Percentiles rank a stretch among this genome's conserved stretches.
These are phyloP conservation scores for Gliomastix tumulicola DNA, from an alignment of 2,329 filamentous ascomycete genomes.

Conservation along the genomic window DNA sequence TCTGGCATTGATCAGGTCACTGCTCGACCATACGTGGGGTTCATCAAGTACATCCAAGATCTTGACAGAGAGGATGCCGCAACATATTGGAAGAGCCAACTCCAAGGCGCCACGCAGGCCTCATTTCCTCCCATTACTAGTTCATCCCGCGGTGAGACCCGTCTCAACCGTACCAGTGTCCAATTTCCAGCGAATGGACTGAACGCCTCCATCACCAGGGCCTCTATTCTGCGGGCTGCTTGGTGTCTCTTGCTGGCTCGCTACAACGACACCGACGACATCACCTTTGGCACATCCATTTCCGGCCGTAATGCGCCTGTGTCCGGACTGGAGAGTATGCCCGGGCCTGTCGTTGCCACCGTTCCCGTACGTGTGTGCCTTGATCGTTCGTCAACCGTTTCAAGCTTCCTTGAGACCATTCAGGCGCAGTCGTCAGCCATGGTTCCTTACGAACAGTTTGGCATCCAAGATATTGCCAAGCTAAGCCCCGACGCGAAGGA, in stretches of 20 bases:
- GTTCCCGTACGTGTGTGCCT: conserved; percentile 7
- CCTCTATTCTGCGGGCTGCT: conserved; percentile 7
- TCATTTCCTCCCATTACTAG: background rate
- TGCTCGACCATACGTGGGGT: conserved; percentile 24
- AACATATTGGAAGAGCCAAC: conserved; percentile 7
- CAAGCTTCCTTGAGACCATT: conserved; percentile 4
- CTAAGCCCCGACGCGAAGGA: conserved; percentile 4
- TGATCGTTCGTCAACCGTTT: conserved; percentile 3
- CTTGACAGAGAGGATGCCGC: conserved; percentile 7
- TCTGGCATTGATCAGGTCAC: background rate
- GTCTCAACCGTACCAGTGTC: too few relatives aligned
- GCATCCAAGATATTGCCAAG: conserved; percentile 10
- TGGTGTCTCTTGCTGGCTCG: conserved; percentile 6
- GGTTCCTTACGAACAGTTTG: conserved; percentile 9
- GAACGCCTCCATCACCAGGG: conserved; percentile 5
- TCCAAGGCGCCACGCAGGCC: background rate
- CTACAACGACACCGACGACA: conserved; percentile 23
- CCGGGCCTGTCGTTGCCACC: conserved; percentile 9
- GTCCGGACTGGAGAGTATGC: conserved; percentile 3
- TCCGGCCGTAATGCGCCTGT: conserved; percentile 11
- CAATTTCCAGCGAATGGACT: background rate
- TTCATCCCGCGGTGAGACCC: background rate
- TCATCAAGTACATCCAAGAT: conserved; percentile 31
- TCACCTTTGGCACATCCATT: conserved; percentile 11
- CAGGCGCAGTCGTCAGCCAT: conserved; percentile 5